Percentiles rank a stretch among this genome's conserved stretches.
Evolutionary conservation across 1,139 yeast species (phyloP).

Genomic region (Candida glucosophila): DNA sequence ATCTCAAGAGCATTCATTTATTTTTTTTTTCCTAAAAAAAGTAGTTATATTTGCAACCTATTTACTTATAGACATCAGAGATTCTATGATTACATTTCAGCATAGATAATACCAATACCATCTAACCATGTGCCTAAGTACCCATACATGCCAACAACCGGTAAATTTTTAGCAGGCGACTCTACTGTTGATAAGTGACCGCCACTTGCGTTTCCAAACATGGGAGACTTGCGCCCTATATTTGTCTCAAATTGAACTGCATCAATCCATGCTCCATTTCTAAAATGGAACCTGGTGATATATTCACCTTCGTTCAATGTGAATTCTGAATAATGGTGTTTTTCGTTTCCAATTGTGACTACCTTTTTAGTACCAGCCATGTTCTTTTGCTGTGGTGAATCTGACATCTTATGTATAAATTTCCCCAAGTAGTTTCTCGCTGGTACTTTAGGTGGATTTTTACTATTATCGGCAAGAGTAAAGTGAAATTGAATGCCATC

Average conservation of each 20-base stretch:
- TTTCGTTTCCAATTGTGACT: constrained; percentile 55
- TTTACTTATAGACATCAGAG: neutral
- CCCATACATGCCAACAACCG: constrained; percentile 63
- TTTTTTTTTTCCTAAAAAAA: too few species aligned
- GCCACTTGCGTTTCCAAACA: constrained; percentile 58
- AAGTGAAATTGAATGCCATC: constrained; percentile 53
- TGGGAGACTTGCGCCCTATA: constrained; percentile 41
- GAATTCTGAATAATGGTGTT: constrained; percentile 50
- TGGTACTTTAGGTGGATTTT: constrained; percentile 33
- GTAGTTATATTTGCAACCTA: too few species aligned
- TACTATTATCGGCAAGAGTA: constrained; percentile 2
- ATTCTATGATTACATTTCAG: neutral
- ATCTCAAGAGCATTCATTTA: too few species aligned
- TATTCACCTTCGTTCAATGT: constrained; percentile 47
- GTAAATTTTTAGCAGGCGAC: constrained; percentile 47
- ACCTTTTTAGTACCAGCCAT: constrained; percentile 2
- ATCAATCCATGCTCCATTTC: constrained; percentile 87
- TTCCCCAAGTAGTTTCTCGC: constrained; percentile 36
- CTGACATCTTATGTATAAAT: constrained; percentile 12
- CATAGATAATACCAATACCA: constrained; percentile 59
- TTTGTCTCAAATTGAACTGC: constrained; percentile 61
- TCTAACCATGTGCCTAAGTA: constrained; percentile 61
- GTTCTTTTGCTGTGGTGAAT: constrained; percentile 1
- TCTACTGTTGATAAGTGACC: constrained; percentile 55
- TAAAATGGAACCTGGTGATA: constrained; percentile 50